Conservation (phyloP, 371 early-diverging fungal genomes). For the Apophysomyces trapeziformis region DNA sequence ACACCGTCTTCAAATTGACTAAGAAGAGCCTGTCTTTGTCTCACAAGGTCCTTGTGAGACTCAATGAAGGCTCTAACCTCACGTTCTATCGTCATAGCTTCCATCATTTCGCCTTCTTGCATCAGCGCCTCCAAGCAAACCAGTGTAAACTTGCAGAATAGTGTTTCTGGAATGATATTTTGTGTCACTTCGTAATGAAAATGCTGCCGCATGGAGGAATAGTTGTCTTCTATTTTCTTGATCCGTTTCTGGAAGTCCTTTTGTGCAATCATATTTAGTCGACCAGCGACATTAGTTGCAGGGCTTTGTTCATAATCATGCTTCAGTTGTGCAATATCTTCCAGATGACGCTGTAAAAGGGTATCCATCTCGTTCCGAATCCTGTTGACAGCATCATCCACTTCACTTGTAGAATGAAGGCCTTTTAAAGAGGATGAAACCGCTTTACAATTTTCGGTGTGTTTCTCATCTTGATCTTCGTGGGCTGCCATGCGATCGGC, state of each 20-base stretch:
- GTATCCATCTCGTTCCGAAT: slow-evolving; percentile 33
- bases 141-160: slow-evolving; percentile 37
- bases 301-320: slow-evolving; percentile 54
- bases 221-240: slow-evolving; percentile 59
- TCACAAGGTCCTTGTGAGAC: slow-evolving; percentile 52
- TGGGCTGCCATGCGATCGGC: slow-evolving; percentile 27
- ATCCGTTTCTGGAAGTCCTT: slow-evolving; percentile 71
- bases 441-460: slow-evolving; percentile 11
- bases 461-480: slow-evolving; percentile 7
- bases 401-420: slow-evolving; percentile 9
- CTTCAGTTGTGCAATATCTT: slow-evolving; percentile 48
- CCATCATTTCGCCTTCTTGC: slow-evolving; percentile 75
- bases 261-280: slow-evolving; percentile 64
- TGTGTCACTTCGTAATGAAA: slow-evolving; percentile 29
- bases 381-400: slow-evolving; percentile 12
- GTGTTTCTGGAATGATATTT: slow-evolving; percentile 33
- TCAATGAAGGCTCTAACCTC: slow-evolving; percentile 53
- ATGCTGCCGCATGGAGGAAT: slow-evolving; percentile 29
- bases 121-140: slow-evolving; percentile 69
- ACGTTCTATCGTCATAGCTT: slow-evolving; percentile 55
- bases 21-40: slow-evolving; percentile 59
- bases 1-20: slow-evolving; percentile 71
- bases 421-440: slow-evolving; percentile 14
- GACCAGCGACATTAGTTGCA: slow-evolving; percentile 49
- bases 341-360: slow-evolving; percentile 37